phyloP scores from a whole-genome alignment of 495 filamentous ascomycete genomes.

The Penicillium verhagenii region DNA sequence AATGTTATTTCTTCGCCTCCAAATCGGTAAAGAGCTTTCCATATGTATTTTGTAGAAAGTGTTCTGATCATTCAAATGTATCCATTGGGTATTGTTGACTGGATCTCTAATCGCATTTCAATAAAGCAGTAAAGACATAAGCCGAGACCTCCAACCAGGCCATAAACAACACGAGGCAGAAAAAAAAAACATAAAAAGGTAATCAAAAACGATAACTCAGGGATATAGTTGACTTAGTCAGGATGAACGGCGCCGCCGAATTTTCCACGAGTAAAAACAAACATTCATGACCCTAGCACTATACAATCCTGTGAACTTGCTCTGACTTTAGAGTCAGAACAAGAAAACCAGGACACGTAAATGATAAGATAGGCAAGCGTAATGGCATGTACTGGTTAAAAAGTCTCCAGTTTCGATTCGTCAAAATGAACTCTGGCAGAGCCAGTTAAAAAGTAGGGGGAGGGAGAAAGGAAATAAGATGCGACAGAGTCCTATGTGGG shows the following conservation, averaged over 20 bases:
- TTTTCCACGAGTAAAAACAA: slow-evolving; percentile 7
- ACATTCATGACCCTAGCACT: slow-evolving; percentile 22
- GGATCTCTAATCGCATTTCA: slow-evolving; percentile 15
- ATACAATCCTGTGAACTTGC: slow-evolving; percentile 11
- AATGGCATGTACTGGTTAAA: slow-evolving; percentile 16
- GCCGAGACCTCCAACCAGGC: slow-evolving; percentile 10
- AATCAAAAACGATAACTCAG: slow-evolving; percentile 10
- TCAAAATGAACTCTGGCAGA: background rate
- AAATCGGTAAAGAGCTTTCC: background rate
- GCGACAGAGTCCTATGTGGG: slow-evolving; percentile 29
- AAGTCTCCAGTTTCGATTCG: background rate
- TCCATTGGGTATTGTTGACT: slow-evolving; percentile 24
- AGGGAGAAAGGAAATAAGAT: slow-evolving; percentile 8
- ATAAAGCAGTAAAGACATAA: slow-evolving; percentile 7
- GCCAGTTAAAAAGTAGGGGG: background rate
- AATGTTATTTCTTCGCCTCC: too few relatives aligned
- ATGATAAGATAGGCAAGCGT: slow-evolving; percentile 11
- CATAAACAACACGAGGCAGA: slow-evolving; percentile 4
- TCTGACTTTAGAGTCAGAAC: background rate
- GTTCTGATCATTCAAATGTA: too few relatives aligned
- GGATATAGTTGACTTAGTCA: slow-evolving; percentile 26
- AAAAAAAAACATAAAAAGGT: too few relatives aligned
- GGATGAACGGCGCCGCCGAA: slow-evolving; percentile 6
- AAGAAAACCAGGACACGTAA: slow-evolving; percentile 3
- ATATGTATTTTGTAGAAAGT: background rate